Base-by-base conservation (phyloP, 2,329 filamentous ascomycete genomes). In the Fusarium nelsonii region DNA sequence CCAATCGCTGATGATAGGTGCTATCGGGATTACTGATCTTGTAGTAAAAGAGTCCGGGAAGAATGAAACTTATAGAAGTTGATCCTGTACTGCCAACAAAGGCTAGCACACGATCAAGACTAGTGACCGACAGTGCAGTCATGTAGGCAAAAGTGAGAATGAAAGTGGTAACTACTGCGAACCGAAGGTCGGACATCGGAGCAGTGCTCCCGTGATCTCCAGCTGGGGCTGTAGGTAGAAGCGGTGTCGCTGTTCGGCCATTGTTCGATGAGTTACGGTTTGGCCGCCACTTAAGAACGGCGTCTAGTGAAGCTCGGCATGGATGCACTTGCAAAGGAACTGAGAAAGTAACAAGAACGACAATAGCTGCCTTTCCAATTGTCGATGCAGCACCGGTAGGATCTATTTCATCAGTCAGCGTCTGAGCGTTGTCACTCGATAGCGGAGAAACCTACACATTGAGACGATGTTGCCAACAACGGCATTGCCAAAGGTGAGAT, bases 1-100 rank as follows among this genome's bases (percentile, higher is more conserved):
- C 84, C 11, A 98, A 83, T 15, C 91, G 88, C 77, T 97, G 95
- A 73, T 97, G 94, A 67, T 95, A 89, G 30, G 90, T 87, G 44
- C 92, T 95, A 57, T 97, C 91, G 0, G 96, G 96, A 26, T 93
- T 90, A 14, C 93, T 97, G 63, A 99, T 98, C 81, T 98, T 98
- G 82, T 98, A 99, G 80, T 98, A 99, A 79, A 99, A 99, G 6
- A 99, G 81, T 0, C 96, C 96, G 0, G 96, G 96, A 1, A 99
- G 85, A 70, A 99, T 98, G 78, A 99, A 99, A 65, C 93, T 97
- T 74, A 99, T 99, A 65, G 93, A 93, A 0, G 96, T 99, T 52
- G 91, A 95, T 54, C 96, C 96, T 0, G 96, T 99, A 73, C 91
- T 94, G 37, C 96, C 96, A 12, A 99, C 96, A 73, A 97, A 99